Percentiles rank a stretch among this genome's conserved stretches.
Conservation (phyloP, 768 basidiomycete genomes). For the Mycena floridula region DNA sequence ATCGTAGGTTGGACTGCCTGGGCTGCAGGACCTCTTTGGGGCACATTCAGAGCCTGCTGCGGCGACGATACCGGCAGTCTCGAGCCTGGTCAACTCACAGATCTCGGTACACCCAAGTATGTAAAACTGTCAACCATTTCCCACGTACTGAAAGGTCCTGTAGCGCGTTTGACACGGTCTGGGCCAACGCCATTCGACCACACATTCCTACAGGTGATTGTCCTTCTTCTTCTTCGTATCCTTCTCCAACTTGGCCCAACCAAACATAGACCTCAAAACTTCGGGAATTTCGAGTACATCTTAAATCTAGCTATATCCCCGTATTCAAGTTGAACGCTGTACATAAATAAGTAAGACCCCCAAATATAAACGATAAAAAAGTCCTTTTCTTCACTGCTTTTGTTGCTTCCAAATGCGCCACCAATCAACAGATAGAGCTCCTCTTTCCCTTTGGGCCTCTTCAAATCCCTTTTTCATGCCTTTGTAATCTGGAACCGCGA, state of each 20-base stretch:
- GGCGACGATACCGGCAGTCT: conserved; percentile 37
- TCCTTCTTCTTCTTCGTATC: not conserved
- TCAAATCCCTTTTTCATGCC: too few relatives aligned
- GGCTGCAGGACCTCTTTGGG: conserved; percentile 45
- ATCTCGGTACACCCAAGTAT: conserved; percentile 31
- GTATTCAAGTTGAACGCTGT: too few relatives aligned
- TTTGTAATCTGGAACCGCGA: too few relatives aligned
- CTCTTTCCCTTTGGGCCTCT: too few relatives aligned
- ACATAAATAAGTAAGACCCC: too few relatives aligned
- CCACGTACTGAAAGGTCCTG: not conserved
- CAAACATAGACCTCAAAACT: not conserved
- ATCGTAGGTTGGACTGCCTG: conserved; percentile 42
- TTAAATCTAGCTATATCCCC: too few relatives aligned
- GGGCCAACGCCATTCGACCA: not conserved
- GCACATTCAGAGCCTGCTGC: conserved; percentile 34
- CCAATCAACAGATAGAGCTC: too few relatives aligned
- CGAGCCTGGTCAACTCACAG: conserved; percentile 34
- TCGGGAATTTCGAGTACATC: not conserved
- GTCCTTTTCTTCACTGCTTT: too few relatives aligned
- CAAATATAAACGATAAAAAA: too few relatives aligned
- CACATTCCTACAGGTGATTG: not conserved
- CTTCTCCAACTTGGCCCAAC: not conserved
- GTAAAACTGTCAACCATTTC: conserved; percentile 1
- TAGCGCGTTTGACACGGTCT: not conserved
- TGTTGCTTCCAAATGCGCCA: too few relatives aligned